phyloP scores from a whole-genome alignment of 352 stramenopile genomes.

The Pythium plurisporium region DNA sequence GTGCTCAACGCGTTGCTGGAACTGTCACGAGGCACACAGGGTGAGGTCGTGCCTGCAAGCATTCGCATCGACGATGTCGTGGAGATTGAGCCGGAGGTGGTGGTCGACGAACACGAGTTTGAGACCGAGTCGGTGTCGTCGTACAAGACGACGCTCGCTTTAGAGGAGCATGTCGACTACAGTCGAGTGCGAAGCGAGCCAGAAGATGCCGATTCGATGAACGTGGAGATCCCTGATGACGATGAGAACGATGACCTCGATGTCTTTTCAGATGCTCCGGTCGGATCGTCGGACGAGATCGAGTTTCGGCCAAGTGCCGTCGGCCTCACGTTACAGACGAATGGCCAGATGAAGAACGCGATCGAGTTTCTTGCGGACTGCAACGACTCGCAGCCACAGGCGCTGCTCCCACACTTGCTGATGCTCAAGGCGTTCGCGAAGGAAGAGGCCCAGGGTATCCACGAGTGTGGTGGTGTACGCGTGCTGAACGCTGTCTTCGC shows the following conservation, averaged over 20 bases:
- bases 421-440: slow-evolving; percentile 11
- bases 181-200: not conserved
- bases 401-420: slow-evolving; percentile 11
- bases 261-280: not conserved
- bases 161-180: not conserved
- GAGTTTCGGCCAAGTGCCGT: not conserved
- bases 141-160: slow-evolving; percentile 20
- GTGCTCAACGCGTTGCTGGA: slow-evolving; percentile 42
- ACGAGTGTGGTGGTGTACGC: slow-evolving; percentile 12
- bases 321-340: slow-evolving; percentile 10
- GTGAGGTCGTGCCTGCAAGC: slow-evolving; percentile 5
- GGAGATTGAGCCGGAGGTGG: too few relatives aligned
- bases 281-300: not conserved
- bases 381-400: not conserved
- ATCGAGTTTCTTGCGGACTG: slow-evolving; percentile 8
- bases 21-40: slow-evolving; percentile 16
- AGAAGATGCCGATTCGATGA: not conserved
- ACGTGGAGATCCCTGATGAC: not conserved
- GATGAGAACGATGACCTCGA: not conserved
- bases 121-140: slow-evolving; percentile 20
- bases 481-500: slow-evolving; percentile 14
- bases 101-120: too few relatives aligned
- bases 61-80: slow-evolving; percentile 2
- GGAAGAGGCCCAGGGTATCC: slow-evolving; percentile 12
- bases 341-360: slow-evolving; percentile 8